Percentiles rank a stretch among this genome's conserved stretches.
Conservation (phyloP, 306 rosid genomes). For the Myrica gale region DNA sequence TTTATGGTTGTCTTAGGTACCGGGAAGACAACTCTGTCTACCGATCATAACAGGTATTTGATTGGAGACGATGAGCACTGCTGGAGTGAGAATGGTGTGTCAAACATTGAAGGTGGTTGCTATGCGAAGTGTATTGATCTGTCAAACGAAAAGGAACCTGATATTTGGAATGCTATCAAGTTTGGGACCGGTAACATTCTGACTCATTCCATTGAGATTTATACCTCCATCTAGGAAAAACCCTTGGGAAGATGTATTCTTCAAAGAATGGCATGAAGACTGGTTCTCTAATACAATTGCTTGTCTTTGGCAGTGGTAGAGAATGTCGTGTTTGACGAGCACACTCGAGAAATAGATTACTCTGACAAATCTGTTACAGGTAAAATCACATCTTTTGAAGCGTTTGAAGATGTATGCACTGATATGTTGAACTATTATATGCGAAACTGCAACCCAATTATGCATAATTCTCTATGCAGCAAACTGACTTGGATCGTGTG, state of each 20-base stretch:
- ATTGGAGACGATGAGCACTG: conserved; percentile 94
- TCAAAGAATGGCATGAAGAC: not conserved
- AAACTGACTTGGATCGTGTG: not conserved
- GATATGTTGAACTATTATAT: too few species aligned
- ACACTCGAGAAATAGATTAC: conserved; percentile 74
- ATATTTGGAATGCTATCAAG: conserved; percentile 86
- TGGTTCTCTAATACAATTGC: not conserved
- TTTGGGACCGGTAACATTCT: conserved; percentile 70
- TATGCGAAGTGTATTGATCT: conserved; percentile 92
- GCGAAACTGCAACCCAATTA: too few species aligned
- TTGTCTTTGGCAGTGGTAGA: conserved; percentile 61
- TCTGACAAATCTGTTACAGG: conserved; percentile 86
- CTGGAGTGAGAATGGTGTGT: conserved; percentile 77
- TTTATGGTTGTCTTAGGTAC: conserved; percentile 49
- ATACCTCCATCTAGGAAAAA: too few species aligned
- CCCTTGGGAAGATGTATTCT: not conserved
- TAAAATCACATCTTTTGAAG: conserved; percentile 10
- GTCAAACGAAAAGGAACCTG: conserved; percentile 77
- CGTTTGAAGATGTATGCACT: too few species aligned
- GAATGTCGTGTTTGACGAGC: conserved; percentile 87
- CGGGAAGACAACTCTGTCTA: conserved; percentile 85
- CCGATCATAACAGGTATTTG: conserved; percentile 71
- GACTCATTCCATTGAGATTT: not conserved
- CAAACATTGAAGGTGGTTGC: conserved; percentile 97
- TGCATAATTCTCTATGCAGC: too few species aligned